Evolutionary conservation across 352 stramenopile genomes (phyloP).

Genomic region (Globisporangium apiculatum): DNA sequence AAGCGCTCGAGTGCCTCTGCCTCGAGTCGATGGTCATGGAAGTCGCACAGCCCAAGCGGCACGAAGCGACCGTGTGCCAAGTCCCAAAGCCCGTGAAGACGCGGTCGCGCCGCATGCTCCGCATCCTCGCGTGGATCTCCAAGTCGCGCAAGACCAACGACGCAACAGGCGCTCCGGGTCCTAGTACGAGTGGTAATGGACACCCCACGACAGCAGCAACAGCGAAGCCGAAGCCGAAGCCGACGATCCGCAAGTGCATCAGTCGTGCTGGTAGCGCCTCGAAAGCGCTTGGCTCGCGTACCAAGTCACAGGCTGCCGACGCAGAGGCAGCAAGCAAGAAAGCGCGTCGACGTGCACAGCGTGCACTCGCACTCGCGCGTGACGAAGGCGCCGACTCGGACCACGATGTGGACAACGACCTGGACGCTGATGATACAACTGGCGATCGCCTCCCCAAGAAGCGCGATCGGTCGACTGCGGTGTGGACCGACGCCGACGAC

Average conservation of each 20-base stretch:
- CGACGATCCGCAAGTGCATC: conserved; percentile 15
- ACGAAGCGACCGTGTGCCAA: conserved; percentile 46
- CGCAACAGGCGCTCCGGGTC: neutral
- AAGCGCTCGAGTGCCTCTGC: conserved; percentile 71
- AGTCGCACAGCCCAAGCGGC: conserved; percentile 39
- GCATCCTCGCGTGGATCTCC: conserved; percentile 65
- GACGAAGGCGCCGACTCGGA: neutral
- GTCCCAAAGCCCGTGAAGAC: conserved; percentile 59
- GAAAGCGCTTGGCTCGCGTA: conserved; percentile 3
- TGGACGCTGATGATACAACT: neutral
- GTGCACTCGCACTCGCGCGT: neutral
- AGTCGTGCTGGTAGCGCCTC: conserved; percentile 6
- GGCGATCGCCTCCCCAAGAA: neutral
- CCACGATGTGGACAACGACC: neutral
- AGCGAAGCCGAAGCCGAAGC: conserved; percentile 13
- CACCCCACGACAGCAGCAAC: conserved; percentile 3
- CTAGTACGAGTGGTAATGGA: neutral
- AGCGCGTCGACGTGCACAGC: conserved; percentile 7
- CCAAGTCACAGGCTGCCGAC: conserved; percentile 4
- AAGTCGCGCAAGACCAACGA: conserved; percentile 38
- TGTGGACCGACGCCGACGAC: conserved; percentile 54
- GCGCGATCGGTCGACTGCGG: neutral
- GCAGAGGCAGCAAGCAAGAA: neutral
- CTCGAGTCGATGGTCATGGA: conserved; percentile 80
- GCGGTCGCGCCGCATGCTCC: conserved; percentile 53